Evolutionary conservation across 208 protist species (phyloP).

Genomic region (Lotmaria passim): DNA sequence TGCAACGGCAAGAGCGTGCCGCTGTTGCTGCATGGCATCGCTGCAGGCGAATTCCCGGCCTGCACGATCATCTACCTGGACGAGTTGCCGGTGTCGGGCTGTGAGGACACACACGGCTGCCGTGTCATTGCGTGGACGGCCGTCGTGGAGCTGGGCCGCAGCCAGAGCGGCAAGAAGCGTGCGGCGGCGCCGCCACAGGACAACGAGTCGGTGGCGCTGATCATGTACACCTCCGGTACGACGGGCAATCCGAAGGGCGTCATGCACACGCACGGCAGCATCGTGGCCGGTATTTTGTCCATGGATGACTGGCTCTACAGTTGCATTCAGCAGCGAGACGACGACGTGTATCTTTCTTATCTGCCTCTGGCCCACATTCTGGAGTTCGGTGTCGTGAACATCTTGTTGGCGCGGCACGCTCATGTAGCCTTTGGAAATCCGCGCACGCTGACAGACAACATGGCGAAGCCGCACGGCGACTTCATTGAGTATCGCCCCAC

Average conservation of each 20-base stretch:
- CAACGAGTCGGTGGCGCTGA: no score
- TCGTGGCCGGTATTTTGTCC: slow-evolving; percentile 46
- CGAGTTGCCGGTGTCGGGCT: slow-evolving; percentile 34
- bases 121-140: slow-evolving; percentile 48
- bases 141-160: slow-evolving; percentile 59
- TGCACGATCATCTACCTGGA: slow-evolving; percentile 69
- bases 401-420: slow-evolving; percentile 68
- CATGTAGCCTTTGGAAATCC: slow-evolving; percentile 76
- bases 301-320: slow-evolving; percentile 43
- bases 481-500: slow-evolving; percentile 71
- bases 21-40: slow-evolving; percentile 37
- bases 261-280: no score
- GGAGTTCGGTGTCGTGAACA: slow-evolving; percentile 81
- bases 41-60: slow-evolving; percentile 39
- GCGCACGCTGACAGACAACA: slow-evolving; percentile 73
- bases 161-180: slow-evolving; percentile 35
- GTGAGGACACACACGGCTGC: slow-evolving; percentile 16
- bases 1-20: slow-evolving; percentile 68
- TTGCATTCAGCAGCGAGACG: not conserved
- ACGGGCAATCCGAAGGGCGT: slow-evolving; percentile 91
- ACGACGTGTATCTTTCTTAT: slow-evolving; percentile 87
- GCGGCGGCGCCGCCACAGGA: no score
- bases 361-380: slow-evolving; percentile 94
- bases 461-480: slow-evolving; percentile 80
- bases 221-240: slow-evolving; percentile 92